Conservation (phyloP, 2,329 filamentous ascomycete genomes). For the Cercospora sojina region DNA sequence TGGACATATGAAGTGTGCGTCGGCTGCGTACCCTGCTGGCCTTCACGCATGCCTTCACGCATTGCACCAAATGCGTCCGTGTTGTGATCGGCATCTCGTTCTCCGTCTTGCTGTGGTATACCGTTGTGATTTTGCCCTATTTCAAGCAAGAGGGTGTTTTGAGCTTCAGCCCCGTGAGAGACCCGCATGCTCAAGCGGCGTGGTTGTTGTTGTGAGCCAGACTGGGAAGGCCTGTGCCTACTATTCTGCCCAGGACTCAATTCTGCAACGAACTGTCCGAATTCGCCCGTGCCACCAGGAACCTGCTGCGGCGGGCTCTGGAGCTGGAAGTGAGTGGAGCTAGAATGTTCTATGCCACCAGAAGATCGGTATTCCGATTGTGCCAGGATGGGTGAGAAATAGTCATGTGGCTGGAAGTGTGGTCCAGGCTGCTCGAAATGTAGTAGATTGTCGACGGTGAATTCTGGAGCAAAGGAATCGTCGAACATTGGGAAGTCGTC, state of each 20-base stretch:
- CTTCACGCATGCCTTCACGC: conserved; percentile 27
- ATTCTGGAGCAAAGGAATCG: conserved; percentile 23
- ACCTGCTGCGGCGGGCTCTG: neutral
- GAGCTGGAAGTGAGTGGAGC: conserved; percentile 1
- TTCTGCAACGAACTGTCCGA: neutral
- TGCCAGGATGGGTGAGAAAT: conserved; percentile 19
- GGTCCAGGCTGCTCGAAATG: conserved; percentile 16
- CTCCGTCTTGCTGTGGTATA: conserved; percentile 1
- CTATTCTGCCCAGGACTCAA: neutral
- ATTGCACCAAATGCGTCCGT: conserved; percentile 18
- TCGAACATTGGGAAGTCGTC: conserved; percentile 33
- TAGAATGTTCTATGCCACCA: neutral
- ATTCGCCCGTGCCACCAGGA: conserved; percentile 5
- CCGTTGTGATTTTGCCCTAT: neutral
- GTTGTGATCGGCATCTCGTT: conserved; percentile 4
- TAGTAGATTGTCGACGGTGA: conserved; percentile 26
- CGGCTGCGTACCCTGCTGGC: conserved; percentile 22
- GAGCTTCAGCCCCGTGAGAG: conserved; percentile 8
- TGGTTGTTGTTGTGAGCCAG: conserved; percentile 8
- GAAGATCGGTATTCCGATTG: conserved; percentile 11
- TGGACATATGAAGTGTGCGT: conserved; percentile 29
- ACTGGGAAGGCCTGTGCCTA: neutral
- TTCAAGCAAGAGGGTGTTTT: neutral
- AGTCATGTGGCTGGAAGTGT: conserved; percentile 11
- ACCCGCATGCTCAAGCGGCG: conserved; percentile 9